phyloP scores from a whole-genome alignment of 768 basidiomycete species.

The Rhodocollybia butyracea region DNA sequence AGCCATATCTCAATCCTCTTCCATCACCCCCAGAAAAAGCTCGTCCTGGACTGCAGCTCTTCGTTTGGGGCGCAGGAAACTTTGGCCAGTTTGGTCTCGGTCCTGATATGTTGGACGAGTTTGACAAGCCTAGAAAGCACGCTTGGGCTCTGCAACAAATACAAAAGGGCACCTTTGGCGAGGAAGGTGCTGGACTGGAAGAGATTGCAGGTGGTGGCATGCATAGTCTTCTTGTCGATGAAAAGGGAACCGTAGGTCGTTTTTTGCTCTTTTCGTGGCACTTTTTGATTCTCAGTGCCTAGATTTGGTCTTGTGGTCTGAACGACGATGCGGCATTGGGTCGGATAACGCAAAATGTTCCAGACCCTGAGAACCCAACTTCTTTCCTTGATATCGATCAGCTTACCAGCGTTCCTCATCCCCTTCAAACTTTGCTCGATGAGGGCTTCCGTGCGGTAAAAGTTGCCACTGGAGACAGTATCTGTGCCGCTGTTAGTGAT shows the following conservation, averaged over 20 bases:
- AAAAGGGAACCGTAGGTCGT: constrained; percentile 78
- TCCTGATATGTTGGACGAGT: constrained; percentile 65
- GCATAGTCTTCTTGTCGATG: constrained; percentile 86
- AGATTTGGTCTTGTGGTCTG: constrained; percentile 85
- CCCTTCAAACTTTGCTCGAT: constrained; percentile 64
- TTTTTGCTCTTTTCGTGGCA: background rate
- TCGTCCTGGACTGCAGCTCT: constrained; percentile 70
- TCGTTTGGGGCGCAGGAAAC: constrained; percentile 90
- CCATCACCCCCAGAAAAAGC: constrained; percentile 53
- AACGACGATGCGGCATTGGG: constrained; percentile 91
- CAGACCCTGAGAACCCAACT: constrained; percentile 60
- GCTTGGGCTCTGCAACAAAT: constrained; percentile 76
- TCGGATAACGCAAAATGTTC: constrained; percentile 48
- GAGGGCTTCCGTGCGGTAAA: constrained; percentile 83
- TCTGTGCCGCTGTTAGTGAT: constrained; percentile 79
- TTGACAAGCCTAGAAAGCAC: constrained; percentile 74
- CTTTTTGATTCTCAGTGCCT: background rate
- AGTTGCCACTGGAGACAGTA: constrained; percentile 83
- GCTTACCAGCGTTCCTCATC: constrained; percentile 58
- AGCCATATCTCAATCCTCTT: constrained; percentile 64
- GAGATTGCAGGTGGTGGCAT: constrained; percentile 80
- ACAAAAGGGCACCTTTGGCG: constrained; percentile 65
- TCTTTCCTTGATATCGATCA: constrained; percentile 53
- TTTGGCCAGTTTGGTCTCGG: constrained; percentile 97
- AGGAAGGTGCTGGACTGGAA: constrained; percentile 76